Conservation (phyloP, 306 rosid genomes). For the Cyclanthera cordifolia region DNA sequence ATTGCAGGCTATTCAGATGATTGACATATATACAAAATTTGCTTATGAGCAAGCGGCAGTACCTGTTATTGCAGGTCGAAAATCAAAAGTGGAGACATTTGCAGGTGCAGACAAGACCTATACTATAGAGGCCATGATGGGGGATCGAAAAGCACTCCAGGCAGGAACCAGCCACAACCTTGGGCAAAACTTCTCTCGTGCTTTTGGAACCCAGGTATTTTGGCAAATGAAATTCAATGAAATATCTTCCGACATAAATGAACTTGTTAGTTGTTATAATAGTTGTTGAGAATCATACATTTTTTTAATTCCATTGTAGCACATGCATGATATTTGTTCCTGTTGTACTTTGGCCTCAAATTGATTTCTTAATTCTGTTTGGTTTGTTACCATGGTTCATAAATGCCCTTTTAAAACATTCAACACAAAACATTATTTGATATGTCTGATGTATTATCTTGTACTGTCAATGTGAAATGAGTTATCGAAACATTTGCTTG, state of each 20-base stretch:
- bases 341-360: neutral
- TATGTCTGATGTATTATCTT: neutral
- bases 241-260: neutral
- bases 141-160: conserved; percentile 88
- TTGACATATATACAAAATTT: conserved; percentile 81
- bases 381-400: neutral
- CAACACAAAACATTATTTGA: neutral
- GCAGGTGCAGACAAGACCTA: conserved; percentile 90
- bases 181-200: conserved; percentile 90
- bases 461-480: neutral
- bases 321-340: neutral
- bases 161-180: conserved; percentile 99
- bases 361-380: neutral
- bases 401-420: neutral
- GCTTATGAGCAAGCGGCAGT: conserved; percentile 83
- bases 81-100: conserved; percentile 90
- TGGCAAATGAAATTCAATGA: neutral
- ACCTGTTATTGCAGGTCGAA: conserved; percentile 91
- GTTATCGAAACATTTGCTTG: conserved; percentile 19
- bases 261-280: neutral
- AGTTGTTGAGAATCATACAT: neutral
- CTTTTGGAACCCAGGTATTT: conserved; percentile 81
- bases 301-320: neutral
- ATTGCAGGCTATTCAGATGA: conserved; percentile 93
- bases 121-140: conserved; percentile 99